These are phyloP conservation scores for Solanum tarapatanum DNA, from an alignment of 257 asterid species.

Conservation along the genomic window DNA sequence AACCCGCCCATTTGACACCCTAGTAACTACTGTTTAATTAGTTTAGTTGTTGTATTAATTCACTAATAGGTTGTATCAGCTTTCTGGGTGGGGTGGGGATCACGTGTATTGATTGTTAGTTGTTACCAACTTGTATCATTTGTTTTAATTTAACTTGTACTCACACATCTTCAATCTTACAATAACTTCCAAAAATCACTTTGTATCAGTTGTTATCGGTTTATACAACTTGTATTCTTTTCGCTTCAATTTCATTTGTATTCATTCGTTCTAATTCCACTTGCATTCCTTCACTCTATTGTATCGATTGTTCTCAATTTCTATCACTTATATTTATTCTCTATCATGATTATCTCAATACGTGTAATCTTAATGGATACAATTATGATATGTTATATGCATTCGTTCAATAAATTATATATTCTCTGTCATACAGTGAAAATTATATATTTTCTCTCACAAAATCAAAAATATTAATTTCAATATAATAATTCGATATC, in stretches of 20 bases:
- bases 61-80: background rate
- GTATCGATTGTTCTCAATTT: background rate
- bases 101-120: too few relatives aligned
- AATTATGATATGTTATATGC: background rate
- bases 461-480: background rate
- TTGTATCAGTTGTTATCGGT: background rate
- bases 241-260: background rate
- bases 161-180: too few relatives aligned
- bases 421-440: background rate
- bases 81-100: too few relatives aligned
- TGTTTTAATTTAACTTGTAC: too few relatives aligned
- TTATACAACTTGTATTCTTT: too few relatives aligned
- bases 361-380: too few relatives aligned
- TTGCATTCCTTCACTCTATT: background rate
- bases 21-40: too few relatives aligned
- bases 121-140: too few relatives aligned
- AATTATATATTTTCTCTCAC: background rate
- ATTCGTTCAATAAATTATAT: background rate
- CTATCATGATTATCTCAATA: background rate
- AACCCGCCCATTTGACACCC: too few relatives aligned
- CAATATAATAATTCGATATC: background rate
- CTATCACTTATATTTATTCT: too few relatives aligned
- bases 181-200: background rate
- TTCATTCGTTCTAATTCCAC: too few relatives aligned
- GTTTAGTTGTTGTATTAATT: background rate